Conservation (phyloP, 306 rosid genomes). For the Rosa lucieae region DNA sequence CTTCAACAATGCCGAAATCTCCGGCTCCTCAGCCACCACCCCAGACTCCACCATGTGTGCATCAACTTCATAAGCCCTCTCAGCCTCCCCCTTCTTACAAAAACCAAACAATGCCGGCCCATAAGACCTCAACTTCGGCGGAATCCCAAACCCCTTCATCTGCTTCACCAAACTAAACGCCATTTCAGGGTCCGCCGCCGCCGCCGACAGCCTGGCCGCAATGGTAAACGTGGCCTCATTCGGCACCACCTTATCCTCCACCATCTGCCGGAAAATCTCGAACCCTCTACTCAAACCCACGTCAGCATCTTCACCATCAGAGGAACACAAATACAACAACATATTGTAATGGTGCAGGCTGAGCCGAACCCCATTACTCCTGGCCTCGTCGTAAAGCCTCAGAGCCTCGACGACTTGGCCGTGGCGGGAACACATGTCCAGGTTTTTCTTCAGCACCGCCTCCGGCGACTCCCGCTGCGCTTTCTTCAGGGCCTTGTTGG, state of each 20-base stretch:
- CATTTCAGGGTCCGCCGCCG: slow-evolving; percentile 72
- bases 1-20: slow-evolving; percentile 69
- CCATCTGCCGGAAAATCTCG: slow-evolving; percentile 75
- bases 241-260: slow-evolving; percentile 49
- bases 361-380: slow-evolving; percentile 36
- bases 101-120: slow-evolving; percentile 85
- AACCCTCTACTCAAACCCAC: slow-evolving; percentile 62
- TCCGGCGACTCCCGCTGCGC: slow-evolving; percentile 50
- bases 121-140: slow-evolving; percentile 75
- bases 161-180: slow-evolving; percentile 74
- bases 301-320: slow-evolving; percentile 22
- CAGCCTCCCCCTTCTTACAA: slow-evolving; percentile 67
- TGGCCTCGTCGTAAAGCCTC: slow-evolving; percentile 68
- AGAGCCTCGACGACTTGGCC: slow-evolving; percentile 65
- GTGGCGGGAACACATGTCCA: slow-evolving; percentile 53
- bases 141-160: slow-evolving; percentile 58
- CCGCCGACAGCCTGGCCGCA: slow-evolving; percentile 78
- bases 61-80: slow-evolving; percentile 73
- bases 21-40: slow-evolving; percentile 65
- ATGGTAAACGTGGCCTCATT: slow-evolving; percentile 84
- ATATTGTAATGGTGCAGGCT: slow-evolving; percentile 55
- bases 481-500: slow-evolving; percentile 44
- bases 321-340: slow-evolving; percentile 64
- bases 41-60: slow-evolving; percentile 63
- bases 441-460: slow-evolving; percentile 42